phyloP scores from a whole-genome alignment of 1,284 basidiomycete species.

The Boletus subluridellus region DNA sequence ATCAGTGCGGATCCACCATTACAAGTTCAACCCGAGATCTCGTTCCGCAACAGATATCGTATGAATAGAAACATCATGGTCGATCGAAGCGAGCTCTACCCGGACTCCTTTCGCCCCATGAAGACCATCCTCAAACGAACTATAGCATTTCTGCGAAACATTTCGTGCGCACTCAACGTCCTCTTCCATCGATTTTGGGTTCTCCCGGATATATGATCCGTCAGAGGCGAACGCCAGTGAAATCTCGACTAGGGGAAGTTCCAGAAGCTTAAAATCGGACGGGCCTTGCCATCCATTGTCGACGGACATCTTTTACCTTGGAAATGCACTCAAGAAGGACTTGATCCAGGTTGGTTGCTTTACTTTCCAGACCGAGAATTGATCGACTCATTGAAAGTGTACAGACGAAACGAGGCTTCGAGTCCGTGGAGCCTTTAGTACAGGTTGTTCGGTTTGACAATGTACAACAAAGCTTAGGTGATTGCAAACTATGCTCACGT shows the following conservation, averaged over 20 bases:
- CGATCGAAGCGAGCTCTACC: background rate
- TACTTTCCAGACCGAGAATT: background rate
- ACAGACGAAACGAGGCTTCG: conserved; percentile 17
- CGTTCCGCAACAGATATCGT: conserved; percentile 6
- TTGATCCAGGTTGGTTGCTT: conserved; percentile 11
- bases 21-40: background rate
- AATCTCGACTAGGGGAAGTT: conserved; percentile 19
- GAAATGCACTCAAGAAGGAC: background rate
- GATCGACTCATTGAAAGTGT: background rate
- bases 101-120: background rate
- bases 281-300: conserved; percentile 18
- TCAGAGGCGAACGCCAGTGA: conserved; percentile 6
- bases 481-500: conserved; percentile 25
- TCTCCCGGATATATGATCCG: background rate
- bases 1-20: background rate
- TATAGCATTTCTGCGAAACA: background rate
- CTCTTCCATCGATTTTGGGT: background rate
- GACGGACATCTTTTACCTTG: conserved; percentile 6
- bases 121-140: background rate
- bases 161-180: background rate
- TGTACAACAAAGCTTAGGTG: background rate
- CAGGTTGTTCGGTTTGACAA: background rate
- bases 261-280: conserved; percentile 21
- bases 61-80: background rate
- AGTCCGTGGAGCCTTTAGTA: conserved; percentile 25